phyloP scores from a whole-genome alignment of 495 filamentous ascomycete species.

The Aspergillus sclerotioniger region DNA sequence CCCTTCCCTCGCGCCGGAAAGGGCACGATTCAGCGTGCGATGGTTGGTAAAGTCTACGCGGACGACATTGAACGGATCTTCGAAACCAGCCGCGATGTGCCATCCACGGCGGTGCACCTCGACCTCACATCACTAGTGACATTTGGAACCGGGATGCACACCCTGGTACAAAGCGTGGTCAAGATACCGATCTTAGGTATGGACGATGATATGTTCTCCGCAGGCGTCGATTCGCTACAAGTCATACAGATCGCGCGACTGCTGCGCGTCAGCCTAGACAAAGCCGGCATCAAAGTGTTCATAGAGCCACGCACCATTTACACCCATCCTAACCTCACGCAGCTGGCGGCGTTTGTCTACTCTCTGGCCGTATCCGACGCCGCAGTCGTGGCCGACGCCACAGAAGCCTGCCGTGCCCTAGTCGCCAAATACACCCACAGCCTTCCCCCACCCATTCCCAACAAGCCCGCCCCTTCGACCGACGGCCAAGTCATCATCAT shows the following conservation, averaged over 20 bases:
- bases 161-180: slow-evolving; percentile 11
- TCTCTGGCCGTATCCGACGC: background rate
- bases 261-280: slow-evolving; percentile 14
- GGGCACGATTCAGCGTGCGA: slow-evolving; percentile 47
- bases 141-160: slow-evolving; percentile 23
- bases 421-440: slow-evolving; percentile 14
- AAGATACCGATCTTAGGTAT: slow-evolving; percentile 18
- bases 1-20: slow-evolving; percentile 29
- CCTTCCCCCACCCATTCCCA: slow-evolving; percentile 1
- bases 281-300: background rate
- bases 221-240: slow-evolving; percentile 21
- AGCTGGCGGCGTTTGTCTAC: slow-evolving; percentile 3
- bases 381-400: background rate
- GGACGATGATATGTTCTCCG: slow-evolving; percentile 13
- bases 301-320: slow-evolving; percentile 12
- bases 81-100: background rate
- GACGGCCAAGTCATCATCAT: background rate
- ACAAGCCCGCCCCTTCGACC: slow-evolving; percentile 1
- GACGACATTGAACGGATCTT: slow-evolving; percentile 16
- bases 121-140: background rate
- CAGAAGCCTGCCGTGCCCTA: background rate
- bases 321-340: slow-evolving; percentile 7
- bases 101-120: slow-evolving; percentile 4
- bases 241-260: slow-evolving; percentile 8
- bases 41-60: slow-evolving; percentile 5